A percentile compares a stretch with the other conserved stretches of the same genome.
Conservation (phyloP, 495 filamentous ascomycete species). For the Lasiosphaeria hispida region DNA sequence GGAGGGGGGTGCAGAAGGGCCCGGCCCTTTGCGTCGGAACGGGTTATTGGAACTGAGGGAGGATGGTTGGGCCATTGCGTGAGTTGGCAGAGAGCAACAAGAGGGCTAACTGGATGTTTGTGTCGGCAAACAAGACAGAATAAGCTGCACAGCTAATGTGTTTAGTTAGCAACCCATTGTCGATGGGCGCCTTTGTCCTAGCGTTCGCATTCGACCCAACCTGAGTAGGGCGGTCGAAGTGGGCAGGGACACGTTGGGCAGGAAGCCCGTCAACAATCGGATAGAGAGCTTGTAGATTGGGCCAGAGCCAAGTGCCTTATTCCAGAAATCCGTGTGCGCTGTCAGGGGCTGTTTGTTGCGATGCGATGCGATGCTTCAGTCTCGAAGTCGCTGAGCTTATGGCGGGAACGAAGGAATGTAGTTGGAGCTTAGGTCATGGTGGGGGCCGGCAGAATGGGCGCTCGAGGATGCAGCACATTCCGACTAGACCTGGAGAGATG, state of each 20-base stretch:
- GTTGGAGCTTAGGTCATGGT: slow-evolving; percentile 3
- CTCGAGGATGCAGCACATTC: neutral
- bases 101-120: neutral
- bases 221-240: neutral
- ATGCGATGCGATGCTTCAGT: too few species aligned
- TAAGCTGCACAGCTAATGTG: slow-evolving; percentile 4
- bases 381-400: neutral
- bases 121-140: slow-evolving; percentile 5
- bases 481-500: neutral
- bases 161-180: slow-evolving; percentile 24
- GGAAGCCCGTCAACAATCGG: neutral
- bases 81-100: neutral
- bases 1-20: slow-evolving; percentile 15
- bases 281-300: neutral
- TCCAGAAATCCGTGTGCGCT: neutral
- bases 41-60: slow-evolving; percentile 48
- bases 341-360: neutral
- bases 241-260: neutral
- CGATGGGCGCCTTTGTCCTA: slow-evolving; percentile 18
- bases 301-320: neutral
- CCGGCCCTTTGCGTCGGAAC: slow-evolving; percentile 41
- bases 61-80: slow-evolving; percentile 30
- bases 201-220: slow-evolving; percentile 15
- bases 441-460: slow-evolving; percentile 1
- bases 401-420: neutral